phyloP scores from a whole-genome alignment of 106 monocot species.

The Hemerocallis citrina region DNA sequence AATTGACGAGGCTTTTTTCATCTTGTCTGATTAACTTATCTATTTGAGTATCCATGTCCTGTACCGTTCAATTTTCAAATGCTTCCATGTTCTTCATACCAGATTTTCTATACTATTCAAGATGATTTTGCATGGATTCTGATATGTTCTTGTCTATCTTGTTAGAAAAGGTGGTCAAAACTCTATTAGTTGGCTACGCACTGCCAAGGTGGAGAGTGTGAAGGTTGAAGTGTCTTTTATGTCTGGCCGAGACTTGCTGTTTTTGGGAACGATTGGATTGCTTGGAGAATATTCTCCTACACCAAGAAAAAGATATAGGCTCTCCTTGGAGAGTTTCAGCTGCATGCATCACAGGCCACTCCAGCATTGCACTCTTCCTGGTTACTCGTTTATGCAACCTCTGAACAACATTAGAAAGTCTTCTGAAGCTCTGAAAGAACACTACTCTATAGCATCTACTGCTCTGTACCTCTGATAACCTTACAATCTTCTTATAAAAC shows the following conservation, averaged over 20 bases:
- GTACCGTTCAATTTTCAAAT: no score
- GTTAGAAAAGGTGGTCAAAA: not conserved
- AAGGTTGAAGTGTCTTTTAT: conserved; percentile 19
- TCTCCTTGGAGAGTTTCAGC: conserved; percentile 10
- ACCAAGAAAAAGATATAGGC: conserved; percentile 12
- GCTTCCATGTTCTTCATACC: no score
- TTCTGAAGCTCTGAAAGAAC: not conserved
- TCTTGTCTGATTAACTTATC: no score
- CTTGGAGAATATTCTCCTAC: conserved; percentile 28
- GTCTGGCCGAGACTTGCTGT: conserved; percentile 19
- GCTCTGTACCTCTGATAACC: conserved; percentile 9
- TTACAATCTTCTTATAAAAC: not conserved
- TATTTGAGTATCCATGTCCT: no score
- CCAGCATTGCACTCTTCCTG: not conserved
- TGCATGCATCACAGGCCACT: conserved; percentile 14
- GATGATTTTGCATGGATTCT: no score
- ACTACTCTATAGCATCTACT: not conserved
- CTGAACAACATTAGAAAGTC: not conserved
- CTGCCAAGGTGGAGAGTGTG: conserved; percentile 19
- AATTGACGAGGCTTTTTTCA: no score
- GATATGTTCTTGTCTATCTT: no score
- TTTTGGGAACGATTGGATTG: conserved; percentile 25
- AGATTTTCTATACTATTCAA: no score
- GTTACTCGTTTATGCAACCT: conserved; percentile 18
- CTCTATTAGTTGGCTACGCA: not conserved